These are phyloP conservation scores for Backusella tarrabulga DNA, from an alignment of 192 early-diverging fungal species.

Conservation along the genomic window DNA sequence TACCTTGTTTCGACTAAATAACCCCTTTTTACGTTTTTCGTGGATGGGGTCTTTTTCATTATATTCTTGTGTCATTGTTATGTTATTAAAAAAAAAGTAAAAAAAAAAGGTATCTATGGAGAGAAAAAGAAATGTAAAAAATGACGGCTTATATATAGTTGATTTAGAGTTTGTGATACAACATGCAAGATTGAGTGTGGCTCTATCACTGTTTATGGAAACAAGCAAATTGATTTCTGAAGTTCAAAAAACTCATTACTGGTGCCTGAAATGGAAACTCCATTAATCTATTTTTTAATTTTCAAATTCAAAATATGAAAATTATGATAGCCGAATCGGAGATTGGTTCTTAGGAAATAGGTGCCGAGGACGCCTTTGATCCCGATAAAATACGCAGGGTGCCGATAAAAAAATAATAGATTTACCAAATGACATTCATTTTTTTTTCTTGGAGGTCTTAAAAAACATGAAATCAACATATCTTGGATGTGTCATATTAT, in stretches of 20 bases:
- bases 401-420: background rate
- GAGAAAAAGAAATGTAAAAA: background rate
- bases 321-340: background rate
- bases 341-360: background rate
- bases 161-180: background rate
- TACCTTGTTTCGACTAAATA: conserved; percentile 24
- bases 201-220: no score
- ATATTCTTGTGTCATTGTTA: background rate
- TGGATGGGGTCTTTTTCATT: background rate
- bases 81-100: background rate
- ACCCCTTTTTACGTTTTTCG: background rate
- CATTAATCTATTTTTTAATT: background rate
- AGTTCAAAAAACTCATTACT: background rate
- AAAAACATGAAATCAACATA: no score
- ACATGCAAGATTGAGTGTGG: no score
- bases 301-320: no score
- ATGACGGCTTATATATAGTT: background rate
- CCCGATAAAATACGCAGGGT: background rate
- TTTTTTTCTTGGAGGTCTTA: no score
- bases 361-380: background rate
- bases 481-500: no score
- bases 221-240: background rate
- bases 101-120: background rate
- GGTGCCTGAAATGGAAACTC: background rate
- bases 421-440: no score